Percentiles rank a stretch among this genome's conserved stretches.
Conservation (phyloP, 176 grass and related monocot genomes). For the Tuctoria greenei region DNA sequence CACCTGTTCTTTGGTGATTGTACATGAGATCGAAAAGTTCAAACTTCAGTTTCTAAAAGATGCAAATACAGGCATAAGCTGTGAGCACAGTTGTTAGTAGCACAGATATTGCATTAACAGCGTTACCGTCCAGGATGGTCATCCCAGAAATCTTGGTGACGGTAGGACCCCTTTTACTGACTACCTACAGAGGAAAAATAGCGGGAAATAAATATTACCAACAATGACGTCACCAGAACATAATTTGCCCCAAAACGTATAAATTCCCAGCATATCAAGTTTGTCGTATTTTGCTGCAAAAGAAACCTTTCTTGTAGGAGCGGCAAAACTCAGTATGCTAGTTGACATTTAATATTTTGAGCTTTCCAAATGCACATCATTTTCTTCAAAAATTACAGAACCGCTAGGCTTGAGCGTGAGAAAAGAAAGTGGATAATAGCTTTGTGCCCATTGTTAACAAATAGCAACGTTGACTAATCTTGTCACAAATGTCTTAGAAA, state of each 20-base stretch:
- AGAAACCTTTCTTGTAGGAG: neutral
- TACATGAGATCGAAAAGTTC: conserved; percentile 1
- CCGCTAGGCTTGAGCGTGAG: neutral
- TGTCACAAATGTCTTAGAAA: conserved; percentile 28
- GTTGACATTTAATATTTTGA: neutral
- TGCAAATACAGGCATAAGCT: conserved; percentile 62
- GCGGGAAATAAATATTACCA: conserved; percentile 19
- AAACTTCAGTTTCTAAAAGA: conserved; percentile 45
- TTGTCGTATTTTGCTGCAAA: conserved; percentile 11
- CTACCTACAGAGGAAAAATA: conserved; percentile 62
- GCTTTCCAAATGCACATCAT: conserved; percentile 12
- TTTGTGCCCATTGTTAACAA: conserved; percentile 17
- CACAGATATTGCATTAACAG: conserved; percentile 78
- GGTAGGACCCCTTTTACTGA: conserved; percentile 64
- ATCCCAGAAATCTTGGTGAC: conserved; percentile 84
- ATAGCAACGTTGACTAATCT: neutral
- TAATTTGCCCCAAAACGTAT: conserved; percentile 1
- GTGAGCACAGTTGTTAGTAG: conserved; percentile 67
- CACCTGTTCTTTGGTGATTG: neutral
- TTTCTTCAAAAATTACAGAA: conserved; percentile 4
- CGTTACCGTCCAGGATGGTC: conserved; percentile 78
- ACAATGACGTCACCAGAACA: conserved; percentile 9
- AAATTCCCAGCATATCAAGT: neutral
- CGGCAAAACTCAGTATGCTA: neutral
- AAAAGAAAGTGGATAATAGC: neutral